Evolutionary conservation across 306 rosid genomes (phyloP).

Genomic region (Cicer chorassanicum): DNA sequence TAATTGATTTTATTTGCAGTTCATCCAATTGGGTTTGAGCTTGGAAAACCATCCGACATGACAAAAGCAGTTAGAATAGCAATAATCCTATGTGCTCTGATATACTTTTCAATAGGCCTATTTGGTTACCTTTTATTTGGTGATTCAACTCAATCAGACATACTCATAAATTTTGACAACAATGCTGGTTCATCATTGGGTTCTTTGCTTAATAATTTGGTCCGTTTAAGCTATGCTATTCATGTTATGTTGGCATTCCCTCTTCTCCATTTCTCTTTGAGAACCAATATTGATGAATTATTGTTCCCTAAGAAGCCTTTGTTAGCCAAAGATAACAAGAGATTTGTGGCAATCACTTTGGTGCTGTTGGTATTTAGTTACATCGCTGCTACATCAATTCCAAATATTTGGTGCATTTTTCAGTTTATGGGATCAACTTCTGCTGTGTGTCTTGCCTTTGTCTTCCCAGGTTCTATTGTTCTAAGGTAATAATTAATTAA

Average conservation of each 20-base stretch:
- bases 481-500: constrained; percentile 59
- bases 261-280: constrained; percentile 75
- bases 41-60: constrained; percentile 78
- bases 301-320: constrained; percentile 68
- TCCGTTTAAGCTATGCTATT: constrained; percentile 81
- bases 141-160: constrained; percentile 75
- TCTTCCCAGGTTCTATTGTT: constrained; percentile 86
- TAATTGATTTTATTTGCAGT: constrained; percentile 56
- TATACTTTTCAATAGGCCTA: constrained; percentile 76
- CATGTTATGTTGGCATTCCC: constrained; percentile 87
- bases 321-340: constrained; percentile 58
- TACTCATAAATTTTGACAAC: constrained; percentile 75
- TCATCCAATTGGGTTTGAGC: constrained; percentile 92
- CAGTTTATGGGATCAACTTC: constrained; percentile 94
- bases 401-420: constrained; percentile 86
- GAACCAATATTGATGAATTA: constrained; percentile 79
- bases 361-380: constrained; percentile 62
- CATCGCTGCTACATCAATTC: constrained; percentile 74
- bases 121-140: constrained; percentile 92
- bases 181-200: constrained; percentile 60
- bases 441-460: constrained; percentile 83
- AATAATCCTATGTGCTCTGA: constrained; percentile 62
- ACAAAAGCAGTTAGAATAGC: constrained; percentile 69
- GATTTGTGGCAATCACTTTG: constrained; percentile 67
- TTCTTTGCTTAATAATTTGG: constrained; percentile 69